A percentile compares a stretch with the other conserved stretches of the same genome.
phyloP scores from a whole-genome alignment of 306 rosid species.

The Cicer cuneatum region DNA sequence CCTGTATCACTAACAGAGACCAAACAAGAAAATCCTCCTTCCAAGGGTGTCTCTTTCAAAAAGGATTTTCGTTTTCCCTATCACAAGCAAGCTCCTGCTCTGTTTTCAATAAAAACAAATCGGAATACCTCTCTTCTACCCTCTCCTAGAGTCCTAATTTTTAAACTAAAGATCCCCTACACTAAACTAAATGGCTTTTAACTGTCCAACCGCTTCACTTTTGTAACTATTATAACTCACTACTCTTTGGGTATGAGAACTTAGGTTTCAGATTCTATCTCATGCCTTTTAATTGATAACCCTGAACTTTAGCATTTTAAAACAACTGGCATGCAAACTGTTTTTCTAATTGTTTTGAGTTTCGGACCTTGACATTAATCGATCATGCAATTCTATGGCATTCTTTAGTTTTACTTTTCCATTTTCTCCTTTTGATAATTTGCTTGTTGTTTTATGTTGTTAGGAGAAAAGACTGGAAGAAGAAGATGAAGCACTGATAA shows the following conservation, averaged over 20 bases:
- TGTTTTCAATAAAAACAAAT: slow-evolving; percentile 13
- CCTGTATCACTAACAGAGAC: neutral
- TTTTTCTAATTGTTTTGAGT: neutral
- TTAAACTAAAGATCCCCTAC: neutral
- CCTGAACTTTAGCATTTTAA: neutral
- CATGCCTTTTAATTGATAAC: slow-evolving; percentile 6
- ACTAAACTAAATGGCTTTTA: neutral
- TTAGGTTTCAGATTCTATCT: slow-evolving; percentile 10
- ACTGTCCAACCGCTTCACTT: neutral
- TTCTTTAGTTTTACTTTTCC: slow-evolving; percentile 8
- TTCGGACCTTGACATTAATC: neutral
- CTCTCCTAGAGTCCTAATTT: neutral
- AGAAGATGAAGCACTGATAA: slow-evolving; percentile 86
- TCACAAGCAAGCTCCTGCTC: neutral
- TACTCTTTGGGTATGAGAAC: neutral
- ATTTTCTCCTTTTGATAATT: neutral
- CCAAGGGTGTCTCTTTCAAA: neutral
- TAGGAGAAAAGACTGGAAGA: slow-evolving; percentile 82
- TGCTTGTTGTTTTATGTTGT: slow-evolving; percentile 31
- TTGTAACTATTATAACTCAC: neutral
- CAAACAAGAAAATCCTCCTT: neutral
- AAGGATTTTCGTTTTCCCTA: neutral
- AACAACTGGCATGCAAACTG: neutral
- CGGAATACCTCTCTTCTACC: neutral
- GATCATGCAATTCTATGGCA: neutral